These are phyloP conservation scores for Pelargonium nanum DNA, from an alignment of 345 rosid species.

Conservation along the genomic window DNA sequence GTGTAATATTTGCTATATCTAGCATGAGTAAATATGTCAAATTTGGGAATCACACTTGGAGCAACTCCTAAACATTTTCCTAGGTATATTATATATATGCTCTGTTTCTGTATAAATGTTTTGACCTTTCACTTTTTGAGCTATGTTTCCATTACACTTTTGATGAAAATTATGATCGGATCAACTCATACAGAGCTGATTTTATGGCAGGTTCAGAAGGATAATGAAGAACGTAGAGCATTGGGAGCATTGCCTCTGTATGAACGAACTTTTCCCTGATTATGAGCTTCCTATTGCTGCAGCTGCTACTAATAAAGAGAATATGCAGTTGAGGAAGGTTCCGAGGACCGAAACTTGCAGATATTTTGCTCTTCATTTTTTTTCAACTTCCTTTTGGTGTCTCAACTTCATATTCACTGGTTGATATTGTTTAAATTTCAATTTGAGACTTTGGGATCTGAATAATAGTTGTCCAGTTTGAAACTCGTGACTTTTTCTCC, in stretches of 20 bases:
- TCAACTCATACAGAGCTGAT: neutral
- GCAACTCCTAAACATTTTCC: neutral
- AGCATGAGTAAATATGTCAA: neutral
- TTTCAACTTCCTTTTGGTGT: too few species aligned
- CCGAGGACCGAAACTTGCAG: too few species aligned
- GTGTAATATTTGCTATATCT: neutral
- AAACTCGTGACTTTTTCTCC: too few species aligned
- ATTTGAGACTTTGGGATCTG: too few species aligned
- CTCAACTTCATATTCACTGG: too few species aligned
- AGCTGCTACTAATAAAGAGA: neutral
- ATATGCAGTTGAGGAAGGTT: neutral
- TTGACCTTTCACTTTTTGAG: too few species aligned
- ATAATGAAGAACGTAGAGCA: constrained; percentile 73
- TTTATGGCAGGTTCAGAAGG: constrained; percentile 65
- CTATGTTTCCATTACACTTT: too few species aligned
- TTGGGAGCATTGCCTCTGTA: constrained; percentile 91
- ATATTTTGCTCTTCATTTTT: too few species aligned
- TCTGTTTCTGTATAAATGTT: neutral
- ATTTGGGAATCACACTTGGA: neutral
- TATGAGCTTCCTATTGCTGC: neutral
- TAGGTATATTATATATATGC: neutral
- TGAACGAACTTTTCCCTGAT: constrained; percentile 72
- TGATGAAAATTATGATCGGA: neutral
- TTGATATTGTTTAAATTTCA: too few species aligned
- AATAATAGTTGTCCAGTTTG: too few species aligned